A percentile compares a stretch with the other conserved stretches of the same genome.
Evolutionary conservation across 1,284 basidiomycete species (phyloP).

Genomic region (Volvariella volvacea): DNA sequence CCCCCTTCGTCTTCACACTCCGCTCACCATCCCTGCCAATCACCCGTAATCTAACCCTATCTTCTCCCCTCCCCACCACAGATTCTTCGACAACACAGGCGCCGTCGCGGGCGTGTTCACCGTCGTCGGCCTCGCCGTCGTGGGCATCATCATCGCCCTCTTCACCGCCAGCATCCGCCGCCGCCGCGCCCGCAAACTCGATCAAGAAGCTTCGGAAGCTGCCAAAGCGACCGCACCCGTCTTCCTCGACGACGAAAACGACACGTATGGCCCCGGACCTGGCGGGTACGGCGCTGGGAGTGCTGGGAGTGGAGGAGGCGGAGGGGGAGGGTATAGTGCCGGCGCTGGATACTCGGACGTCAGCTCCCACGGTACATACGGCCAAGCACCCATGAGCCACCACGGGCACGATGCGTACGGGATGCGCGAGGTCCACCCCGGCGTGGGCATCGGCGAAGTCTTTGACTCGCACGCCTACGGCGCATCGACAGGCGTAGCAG

Average conservation of each 20-base stretch:
- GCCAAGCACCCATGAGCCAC: conserved; percentile 39
- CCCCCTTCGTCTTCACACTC: too few species aligned
- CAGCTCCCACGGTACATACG: conserved; percentile 53
- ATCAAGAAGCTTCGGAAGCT: conserved; percentile 60
- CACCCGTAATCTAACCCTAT: too few species aligned
- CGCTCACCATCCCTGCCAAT: too few species aligned
- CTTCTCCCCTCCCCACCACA: conserved; percentile 17
- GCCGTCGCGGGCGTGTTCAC: conserved; percentile 67
- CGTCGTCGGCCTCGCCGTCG: conserved; percentile 54
- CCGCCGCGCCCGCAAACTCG: conserved; percentile 56
- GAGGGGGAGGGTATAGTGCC: conserved; percentile 12
- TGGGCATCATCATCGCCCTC: conserved; percentile 46
- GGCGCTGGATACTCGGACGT: conserved; percentile 46
- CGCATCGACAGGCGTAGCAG: conserved; percentile 3
- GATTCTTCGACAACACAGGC: conserved; percentile 66
- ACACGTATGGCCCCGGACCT: conserved; percentile 22
- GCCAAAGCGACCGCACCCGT: conserved; percentile 40
- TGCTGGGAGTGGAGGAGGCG: conserved; percentile 15
- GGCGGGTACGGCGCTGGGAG: conserved; percentile 17
- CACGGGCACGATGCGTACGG: conserved; percentile 33
- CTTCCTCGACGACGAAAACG: conserved; percentile 47
- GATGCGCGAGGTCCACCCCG: conserved; percentile 42
- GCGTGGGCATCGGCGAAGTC: conserved; percentile 29
- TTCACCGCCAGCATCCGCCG: conserved; percentile 50
- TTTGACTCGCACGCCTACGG: conserved; percentile 19